Evolutionary conservation across 495 filamentous ascomycete genomes (phyloP).

Genomic region (Trichocladium uniseriatum): DNA sequence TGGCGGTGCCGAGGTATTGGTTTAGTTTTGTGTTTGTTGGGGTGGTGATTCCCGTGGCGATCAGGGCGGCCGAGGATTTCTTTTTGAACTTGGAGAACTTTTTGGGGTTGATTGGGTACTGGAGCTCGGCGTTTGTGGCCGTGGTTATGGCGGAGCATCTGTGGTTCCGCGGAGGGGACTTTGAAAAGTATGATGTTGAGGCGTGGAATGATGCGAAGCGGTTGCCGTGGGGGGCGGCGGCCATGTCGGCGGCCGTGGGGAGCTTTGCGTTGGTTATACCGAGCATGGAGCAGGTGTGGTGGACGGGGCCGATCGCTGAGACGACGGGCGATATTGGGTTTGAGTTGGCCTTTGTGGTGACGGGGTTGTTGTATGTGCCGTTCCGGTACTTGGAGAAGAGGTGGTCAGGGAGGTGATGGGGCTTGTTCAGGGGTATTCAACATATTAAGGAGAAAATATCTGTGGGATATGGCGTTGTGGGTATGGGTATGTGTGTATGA

Average conservation of each 20-base stretch:
- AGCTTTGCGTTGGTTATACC: conserved; percentile 43
- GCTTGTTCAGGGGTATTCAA: neutral
- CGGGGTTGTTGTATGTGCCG: conserved; percentile 39
- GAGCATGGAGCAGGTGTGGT: conserved; percentile 49
- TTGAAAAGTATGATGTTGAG: conserved; percentile 32
- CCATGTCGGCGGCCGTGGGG: conserved; percentile 29
- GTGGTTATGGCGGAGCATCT: conserved; percentile 43
- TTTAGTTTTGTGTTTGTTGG: conserved; percentile 43
- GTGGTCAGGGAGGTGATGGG: conserved; percentile 12
- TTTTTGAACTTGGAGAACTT: conserved; percentile 46
- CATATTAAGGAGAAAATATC: neutral
- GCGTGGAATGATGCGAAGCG: conserved; percentile 39
- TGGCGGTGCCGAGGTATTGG: conserved; percentile 42
- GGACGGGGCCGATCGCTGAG: conserved; percentile 44
- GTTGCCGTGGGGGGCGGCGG: conserved; percentile 41
- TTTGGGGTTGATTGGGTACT: conserved; percentile 46
- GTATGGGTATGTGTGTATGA: too few species aligned
- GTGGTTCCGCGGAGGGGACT: conserved; percentile 32
- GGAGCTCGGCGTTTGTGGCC: conserved; percentile 44
- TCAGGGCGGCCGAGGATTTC: conserved; percentile 43
- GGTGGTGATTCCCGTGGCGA: conserved; percentile 43
- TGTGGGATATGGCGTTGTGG: neutral
- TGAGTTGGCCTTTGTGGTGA: conserved; percentile 45
- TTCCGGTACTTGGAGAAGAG: conserved; percentile 34
- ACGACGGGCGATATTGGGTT: conserved; percentile 51